Conservation (phyloP, 495 filamentous ascomycete species). For the Penicillium subrubescens region DNA sequence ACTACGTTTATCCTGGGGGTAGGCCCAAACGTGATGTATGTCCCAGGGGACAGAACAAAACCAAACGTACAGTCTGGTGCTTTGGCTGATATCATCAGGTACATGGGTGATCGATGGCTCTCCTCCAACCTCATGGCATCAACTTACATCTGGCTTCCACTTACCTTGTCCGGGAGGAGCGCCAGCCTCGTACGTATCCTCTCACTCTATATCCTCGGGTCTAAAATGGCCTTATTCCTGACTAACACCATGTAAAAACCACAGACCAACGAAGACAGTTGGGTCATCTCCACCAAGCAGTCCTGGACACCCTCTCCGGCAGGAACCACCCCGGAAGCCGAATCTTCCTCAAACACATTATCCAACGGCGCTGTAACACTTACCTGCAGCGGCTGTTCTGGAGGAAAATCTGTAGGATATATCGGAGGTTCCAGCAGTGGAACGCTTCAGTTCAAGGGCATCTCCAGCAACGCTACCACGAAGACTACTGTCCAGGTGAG, state of each 20-base stretch:
- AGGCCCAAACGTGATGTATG: not conserved
- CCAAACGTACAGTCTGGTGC: not conserved
- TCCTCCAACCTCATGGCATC: conserved; percentile 57
- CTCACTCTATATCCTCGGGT: not conserved
- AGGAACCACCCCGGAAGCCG: not conserved
- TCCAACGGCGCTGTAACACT: not conserved
- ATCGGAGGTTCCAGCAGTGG: not conserved
- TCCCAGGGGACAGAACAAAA: not conserved
- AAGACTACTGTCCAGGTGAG: not conserved
- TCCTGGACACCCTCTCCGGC: not conserved
- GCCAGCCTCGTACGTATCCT: conserved; percentile 17
- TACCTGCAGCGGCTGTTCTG: not conserved
- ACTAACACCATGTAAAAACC: not conserved
- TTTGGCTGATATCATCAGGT: conserved; percentile 42
- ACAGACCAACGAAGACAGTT: not conserved
- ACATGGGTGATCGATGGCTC: conserved; percentile 70
- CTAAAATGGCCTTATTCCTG: not conserved
- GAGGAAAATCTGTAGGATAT: not conserved
- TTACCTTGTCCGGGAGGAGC: conserved; percentile 56
- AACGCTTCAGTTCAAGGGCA: not conserved
- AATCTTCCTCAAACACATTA: not conserved
- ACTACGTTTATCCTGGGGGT: not conserved
- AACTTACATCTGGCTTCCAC: conserved; percentile 69
- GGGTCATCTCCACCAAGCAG: not conserved
- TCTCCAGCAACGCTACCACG: not conserved